Evolutionary conservation across 169 alveolate genomes (phyloP).

Genomic region (Eimeria praecox): DNA sequence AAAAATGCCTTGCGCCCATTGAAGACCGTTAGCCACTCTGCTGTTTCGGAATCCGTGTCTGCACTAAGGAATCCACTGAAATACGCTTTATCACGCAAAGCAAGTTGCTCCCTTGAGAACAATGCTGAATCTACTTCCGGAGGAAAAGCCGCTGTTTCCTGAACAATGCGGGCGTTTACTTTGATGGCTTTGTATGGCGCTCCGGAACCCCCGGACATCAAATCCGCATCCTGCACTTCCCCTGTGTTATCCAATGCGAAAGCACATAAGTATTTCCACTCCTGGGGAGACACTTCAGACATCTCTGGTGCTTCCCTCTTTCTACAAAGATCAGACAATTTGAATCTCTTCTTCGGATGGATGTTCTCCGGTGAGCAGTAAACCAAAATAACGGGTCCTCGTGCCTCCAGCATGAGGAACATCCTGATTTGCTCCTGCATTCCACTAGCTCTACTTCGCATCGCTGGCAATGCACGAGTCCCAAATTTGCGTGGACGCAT

Average conservation of each 20-base stretch:
- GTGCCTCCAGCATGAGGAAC: slow-evolving; percentile 67
- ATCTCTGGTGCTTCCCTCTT: not conserved
- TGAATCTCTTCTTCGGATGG: not conserved
- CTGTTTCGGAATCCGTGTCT: slow-evolving; percentile 59
- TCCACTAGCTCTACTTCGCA: slow-evolving; percentile 18
- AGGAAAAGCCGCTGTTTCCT: not conserved
- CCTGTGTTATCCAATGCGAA: slow-evolving; percentile 55
- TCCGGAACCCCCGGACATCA: slow-evolving; percentile 10
- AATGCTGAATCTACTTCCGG: slow-evolving; percentile 15
- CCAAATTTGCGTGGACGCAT: slow-evolving; percentile 25
- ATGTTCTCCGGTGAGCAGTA: not conserved
- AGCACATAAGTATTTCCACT: slow-evolving; percentile 57
- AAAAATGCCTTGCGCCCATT: slow-evolving; percentile 64
- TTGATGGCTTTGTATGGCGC: slow-evolving; percentile 51
- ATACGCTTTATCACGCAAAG: slow-evolving; percentile 28
- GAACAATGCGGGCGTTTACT: slow-evolving; percentile 44
- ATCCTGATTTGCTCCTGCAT: slow-evolving; percentile 6
- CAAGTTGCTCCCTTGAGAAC: slow-evolving; percentile 2
- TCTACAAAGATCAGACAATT: slow-evolving; percentile 17
- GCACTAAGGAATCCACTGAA: slow-evolving; percentile 69
- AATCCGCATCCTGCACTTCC: not conserved
- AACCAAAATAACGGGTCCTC: slow-evolving; percentile 58
- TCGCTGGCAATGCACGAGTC: slow-evolving; percentile 8
- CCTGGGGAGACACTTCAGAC: not conserved
- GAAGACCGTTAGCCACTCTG: slow-evolving; percentile 37